Evolutionary conservation across 352 stramenopile species (phyloP).

Genomic region (Hyphochytrium catenoides): DNA sequence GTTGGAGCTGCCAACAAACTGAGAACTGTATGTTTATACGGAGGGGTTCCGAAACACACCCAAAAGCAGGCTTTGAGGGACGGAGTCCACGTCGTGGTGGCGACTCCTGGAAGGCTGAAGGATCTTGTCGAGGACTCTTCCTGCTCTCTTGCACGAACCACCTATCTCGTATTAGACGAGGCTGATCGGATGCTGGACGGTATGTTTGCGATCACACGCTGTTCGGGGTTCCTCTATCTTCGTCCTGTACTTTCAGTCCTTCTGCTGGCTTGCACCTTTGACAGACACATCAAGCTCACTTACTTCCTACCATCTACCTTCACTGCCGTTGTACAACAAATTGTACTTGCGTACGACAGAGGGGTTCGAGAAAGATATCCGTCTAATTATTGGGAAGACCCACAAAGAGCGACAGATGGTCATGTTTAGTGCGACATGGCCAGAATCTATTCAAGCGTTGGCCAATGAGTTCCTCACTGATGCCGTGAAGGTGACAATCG

Average conservation of each 20-base stretch:
- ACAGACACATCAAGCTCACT: no score
- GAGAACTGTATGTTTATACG: conserved; percentile 76
- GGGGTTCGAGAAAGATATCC: conserved; percentile 85
- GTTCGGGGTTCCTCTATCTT: no score
- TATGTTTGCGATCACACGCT: no score
- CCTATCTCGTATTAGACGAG: conserved; percentile 86
- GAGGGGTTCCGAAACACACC: conserved; percentile 76
- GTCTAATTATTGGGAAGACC: conserved; percentile 48
- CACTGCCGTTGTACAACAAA: background rate
- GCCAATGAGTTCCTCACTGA: conserved; percentile 83
- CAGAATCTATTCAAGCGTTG: conserved; percentile 83
- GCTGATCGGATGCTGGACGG: conserved; percentile 78
- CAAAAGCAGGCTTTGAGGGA: conserved; percentile 68
- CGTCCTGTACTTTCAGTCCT: no score
- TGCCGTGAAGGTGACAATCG: conserved; percentile 74
- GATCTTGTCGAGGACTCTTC: conserved; percentile 55
- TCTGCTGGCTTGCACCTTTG: no score
- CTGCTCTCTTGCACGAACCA: conserved; percentile 60
- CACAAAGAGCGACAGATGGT: conserved; percentile 72
- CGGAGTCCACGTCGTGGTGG: conserved; percentile 76
- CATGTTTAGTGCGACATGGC: conserved; percentile 95
- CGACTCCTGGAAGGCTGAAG: conserved; percentile 83
- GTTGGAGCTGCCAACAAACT: conserved; percentile 64
- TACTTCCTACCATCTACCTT: no score
- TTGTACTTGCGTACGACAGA: no score